Evolutionary conservation across 176 grass and related monocot species (phyloP), one percentile per base, ranked within the genome.

Genomic region (Carex myosuroides): DNA sequence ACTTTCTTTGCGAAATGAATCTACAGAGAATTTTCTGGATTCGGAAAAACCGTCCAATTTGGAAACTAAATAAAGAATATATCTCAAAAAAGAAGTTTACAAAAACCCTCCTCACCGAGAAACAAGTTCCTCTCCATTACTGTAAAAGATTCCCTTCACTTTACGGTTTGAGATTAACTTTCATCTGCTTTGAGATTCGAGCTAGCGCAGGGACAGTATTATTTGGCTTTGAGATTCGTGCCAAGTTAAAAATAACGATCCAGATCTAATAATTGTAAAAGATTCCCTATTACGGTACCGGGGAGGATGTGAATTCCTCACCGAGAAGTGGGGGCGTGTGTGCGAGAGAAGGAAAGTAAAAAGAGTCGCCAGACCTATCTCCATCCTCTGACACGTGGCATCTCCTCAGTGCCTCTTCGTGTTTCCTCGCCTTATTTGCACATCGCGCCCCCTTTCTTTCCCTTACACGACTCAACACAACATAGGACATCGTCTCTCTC

Each of bases 351-450:
- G 46, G 37, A 3, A 77, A 77, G 50, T 30, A 79, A 79, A 57
- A 16, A 57, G 41, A 41, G 5, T 10, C 74, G 14, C 44, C 14
- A 64, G 54, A 60, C 84, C 71, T 80, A 86, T 80, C 84, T 67
- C 84, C 71, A 52, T 86, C 84, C 53, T 79, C 12, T 8, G 58
- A 79, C 84, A 86, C 84, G 72, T 80, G 84, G 48, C 84, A 37
- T 10, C 22, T 22, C 18, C 60, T 70, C 29, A 3, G 33, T 26
- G 6, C 20, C 18, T 17, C 24, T 75, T 74, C 53, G 35, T 64
- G 66, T 18, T 82, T 55, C 8, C 37, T 33, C 73, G 3, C 44
- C 17, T 76, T 42, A 52, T 67, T 79, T 35, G 6, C 21, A 30
- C 72, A n/a, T 70, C 52, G 29, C 60, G 67, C 33, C 67, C 14